phyloP scores from a whole-genome alignment of 768 basidiomycete genomes.

The Cystofilobasidium macerans region DNA sequence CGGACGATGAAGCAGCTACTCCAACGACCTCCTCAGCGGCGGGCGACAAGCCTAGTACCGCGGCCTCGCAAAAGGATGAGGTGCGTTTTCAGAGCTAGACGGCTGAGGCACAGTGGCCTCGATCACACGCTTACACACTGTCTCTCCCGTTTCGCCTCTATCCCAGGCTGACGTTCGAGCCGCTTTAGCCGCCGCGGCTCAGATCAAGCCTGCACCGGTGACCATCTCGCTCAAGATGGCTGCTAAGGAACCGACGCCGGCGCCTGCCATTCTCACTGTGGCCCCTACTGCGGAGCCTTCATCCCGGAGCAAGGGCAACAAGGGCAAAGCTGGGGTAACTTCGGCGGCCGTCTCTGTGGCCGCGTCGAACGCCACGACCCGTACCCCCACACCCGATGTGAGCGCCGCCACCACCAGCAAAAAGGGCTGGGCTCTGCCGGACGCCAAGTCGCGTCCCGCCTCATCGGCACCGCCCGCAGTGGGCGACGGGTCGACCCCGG shows the following conservation, averaged over 20 bases:
- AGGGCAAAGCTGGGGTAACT: background rate
- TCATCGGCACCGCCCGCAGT: background rate
- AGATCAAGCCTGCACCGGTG: background rate
- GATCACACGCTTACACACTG: too few relatives aligned
- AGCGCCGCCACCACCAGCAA: background rate
- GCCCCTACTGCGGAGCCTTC: background rate
- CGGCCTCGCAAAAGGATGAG: background rate
- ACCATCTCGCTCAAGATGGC: conserved; percentile 7
- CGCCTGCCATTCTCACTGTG: background rate
- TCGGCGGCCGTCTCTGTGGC: background rate
- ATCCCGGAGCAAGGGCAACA: background rate
- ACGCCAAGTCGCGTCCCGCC: background rate
- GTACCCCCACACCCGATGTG: background rate
- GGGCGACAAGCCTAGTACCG: background rate
- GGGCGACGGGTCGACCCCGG: background rate
- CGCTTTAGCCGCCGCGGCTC: background rate
- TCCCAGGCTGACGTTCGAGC: conserved; percentile 1
- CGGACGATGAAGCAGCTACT: background rate
- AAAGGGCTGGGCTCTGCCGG: background rate
- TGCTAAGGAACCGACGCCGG: too few relatives aligned
- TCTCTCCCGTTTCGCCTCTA: too few relatives aligned
- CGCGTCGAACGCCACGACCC: too few relatives aligned
- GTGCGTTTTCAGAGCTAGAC: background rate
- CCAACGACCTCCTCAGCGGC: too few relatives aligned
- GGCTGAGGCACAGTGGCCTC: too few relatives aligned